Conservation (phyloP, 192 early-diverging fungal species). For the Gaertneriomyces sp. region DNA sequence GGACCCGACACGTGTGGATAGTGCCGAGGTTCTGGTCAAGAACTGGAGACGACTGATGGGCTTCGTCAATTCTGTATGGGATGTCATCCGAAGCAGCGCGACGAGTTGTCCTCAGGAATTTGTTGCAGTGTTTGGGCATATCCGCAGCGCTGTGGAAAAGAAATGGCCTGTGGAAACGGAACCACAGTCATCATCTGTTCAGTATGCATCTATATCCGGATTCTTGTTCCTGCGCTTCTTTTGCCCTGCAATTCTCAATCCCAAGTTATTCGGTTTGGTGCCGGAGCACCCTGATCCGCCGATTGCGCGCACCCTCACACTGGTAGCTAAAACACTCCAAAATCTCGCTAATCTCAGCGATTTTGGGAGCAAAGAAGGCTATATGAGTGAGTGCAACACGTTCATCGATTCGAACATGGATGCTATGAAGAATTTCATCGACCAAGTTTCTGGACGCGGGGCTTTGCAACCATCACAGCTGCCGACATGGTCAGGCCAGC, state of each 20-base stretch:
- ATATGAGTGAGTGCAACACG: conserved; percentile 52
- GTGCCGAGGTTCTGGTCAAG: conserved; percentile 24
- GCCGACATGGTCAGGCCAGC: background rate
- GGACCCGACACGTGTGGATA: conserved; percentile 36
- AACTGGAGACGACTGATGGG: conserved; percentile 32
- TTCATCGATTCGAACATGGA: conserved; percentile 45
- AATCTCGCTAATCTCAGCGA: conserved; percentile 57
- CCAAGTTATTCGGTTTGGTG: conserved; percentile 47
- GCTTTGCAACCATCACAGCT: background rate
- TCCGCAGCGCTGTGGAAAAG: conserved; percentile 12
- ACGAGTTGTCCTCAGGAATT: conserved; percentile 34
- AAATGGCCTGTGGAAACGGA: conserved; percentile 27
- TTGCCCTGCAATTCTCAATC: conserved; percentile 54
- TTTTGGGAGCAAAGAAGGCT: conserved; percentile 56
- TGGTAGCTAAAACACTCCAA: conserved; percentile 59
- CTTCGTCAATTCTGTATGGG: conserved; percentile 38
- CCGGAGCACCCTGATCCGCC: conserved; percentile 37
- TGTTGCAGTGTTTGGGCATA: conserved; percentile 21
- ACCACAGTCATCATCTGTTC: conserved; percentile 18
- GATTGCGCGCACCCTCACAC: conserved; percentile 45
- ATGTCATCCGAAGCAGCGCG: conserved; percentile 31
- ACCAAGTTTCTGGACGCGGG: conserved; percentile 35
- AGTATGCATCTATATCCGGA: conserved; percentile 47
- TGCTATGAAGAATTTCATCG: conserved; percentile 51
- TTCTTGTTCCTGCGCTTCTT: conserved; percentile 61